Evolutionary conservation across 208 protist species (phyloP).

Genomic region (Angomonas ambiguus): DNA sequence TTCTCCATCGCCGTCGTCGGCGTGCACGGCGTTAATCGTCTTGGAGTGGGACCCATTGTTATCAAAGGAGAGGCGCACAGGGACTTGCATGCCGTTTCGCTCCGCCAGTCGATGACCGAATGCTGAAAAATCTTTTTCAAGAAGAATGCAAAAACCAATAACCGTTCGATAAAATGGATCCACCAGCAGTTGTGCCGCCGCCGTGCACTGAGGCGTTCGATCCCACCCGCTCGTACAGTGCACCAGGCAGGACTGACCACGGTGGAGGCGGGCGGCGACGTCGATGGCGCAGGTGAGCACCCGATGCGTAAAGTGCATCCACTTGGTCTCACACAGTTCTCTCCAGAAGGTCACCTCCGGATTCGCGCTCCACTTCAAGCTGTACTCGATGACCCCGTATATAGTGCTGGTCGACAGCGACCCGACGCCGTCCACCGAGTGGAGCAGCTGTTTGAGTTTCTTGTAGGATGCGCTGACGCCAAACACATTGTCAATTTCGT

Average conservation of each 20-base stretch:
- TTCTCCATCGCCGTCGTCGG: neutral
- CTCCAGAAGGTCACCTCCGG: slow-evolving; percentile 45
- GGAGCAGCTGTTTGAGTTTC: slow-evolving; percentile 55
- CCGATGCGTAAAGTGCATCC: slow-evolving; percentile 60
- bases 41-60: slow-evolving; percentile 19
- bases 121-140: slow-evolving; percentile 95
- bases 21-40: slow-evolving; percentile 10
- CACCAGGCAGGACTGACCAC: slow-evolving; percentile 73
- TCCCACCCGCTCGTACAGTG: slow-evolving; percentile 96
- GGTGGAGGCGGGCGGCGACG: slow-evolving; percentile 41
- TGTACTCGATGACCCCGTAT: neutral
- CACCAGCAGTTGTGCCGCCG: slow-evolving; percentile 83
- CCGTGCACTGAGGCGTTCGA: slow-evolving; percentile 88
- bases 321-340: slow-evolving; percentile 54
- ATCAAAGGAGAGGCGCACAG: slow-evolving; percentile 42
- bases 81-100: slow-evolving; percentile 70
- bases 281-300: slow-evolving; percentile 44
- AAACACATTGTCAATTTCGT: slow-evolving; percentile 91
- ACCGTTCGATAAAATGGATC: slow-evolving; percentile 95
- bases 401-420: neutral
- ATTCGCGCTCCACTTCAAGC: slow-evolving; percentile 12
- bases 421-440: slow-evolving; percentile 32
- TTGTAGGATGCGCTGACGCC: slow-evolving; percentile 52
- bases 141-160: slow-evolving; percentile 88
- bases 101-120: slow-evolving; percentile 96